These are phyloP conservation scores for Davidsoniella neocaledoniae DNA, from an alignment of 2,329 filamentous ascomycete genomes.

Conservation along the genomic window DNA sequence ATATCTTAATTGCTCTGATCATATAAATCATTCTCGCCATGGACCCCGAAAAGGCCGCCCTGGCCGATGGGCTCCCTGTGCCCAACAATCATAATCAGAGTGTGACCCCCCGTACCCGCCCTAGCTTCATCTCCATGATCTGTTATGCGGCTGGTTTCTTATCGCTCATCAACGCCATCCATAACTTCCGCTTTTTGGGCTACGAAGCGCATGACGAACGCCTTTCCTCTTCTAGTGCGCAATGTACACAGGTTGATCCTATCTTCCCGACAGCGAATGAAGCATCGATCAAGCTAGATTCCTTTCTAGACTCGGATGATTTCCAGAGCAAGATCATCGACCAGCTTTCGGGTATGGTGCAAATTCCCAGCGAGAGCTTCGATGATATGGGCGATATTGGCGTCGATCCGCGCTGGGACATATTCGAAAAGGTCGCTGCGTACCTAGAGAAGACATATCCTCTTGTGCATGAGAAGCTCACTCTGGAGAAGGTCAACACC, in stretches of 20 bases:
- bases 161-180: background rate
- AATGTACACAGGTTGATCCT: conserved; percentile 21
- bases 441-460: conserved; percentile 36
- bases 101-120: too few relatives aligned
- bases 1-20: too few relatives aligned
- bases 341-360: conserved; percentile 29
- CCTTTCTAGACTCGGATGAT: conserved; percentile 18
- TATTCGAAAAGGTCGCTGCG: conserved; percentile 36
- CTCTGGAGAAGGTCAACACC: conserved; percentile 38
- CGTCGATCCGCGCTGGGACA: conserved; percentile 40
- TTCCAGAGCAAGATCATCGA: conserved; percentile 21
- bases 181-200: background rate
- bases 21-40: background rate
- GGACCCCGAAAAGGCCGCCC: background rate
- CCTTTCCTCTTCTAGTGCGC: background rate
- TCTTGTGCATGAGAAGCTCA: conserved; percentile 27
- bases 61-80: background rate
- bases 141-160: background rate
- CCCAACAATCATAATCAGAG: background rate
- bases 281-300: conserved; percentile 19
- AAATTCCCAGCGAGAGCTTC: conserved; percentile 37
- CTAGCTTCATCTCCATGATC: too few relatives aligned
- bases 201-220: background rate
- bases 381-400: conserved; percentile 38
- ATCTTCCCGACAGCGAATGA: conserved; percentile 18